phyloP scores from a whole-genome alignment of 768 basidiomycete genomes.

The Amanita molliuscula region DNA sequence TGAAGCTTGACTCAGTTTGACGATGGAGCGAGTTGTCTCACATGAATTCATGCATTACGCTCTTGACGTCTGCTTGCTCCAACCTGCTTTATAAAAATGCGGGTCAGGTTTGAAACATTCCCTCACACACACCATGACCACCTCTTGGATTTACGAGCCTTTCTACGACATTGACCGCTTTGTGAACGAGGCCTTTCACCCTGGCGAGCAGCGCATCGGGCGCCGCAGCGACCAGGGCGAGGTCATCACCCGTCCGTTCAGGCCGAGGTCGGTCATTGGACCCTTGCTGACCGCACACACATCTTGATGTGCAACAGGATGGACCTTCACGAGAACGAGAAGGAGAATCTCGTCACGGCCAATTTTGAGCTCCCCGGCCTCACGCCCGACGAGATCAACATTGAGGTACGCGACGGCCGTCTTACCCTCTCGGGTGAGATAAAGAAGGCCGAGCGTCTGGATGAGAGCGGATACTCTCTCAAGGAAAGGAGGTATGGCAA shows the following conservation, averaged over 20 bases:
- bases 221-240: neutral
- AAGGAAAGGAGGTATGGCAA: slow-evolving; percentile 39
- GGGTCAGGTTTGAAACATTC: neutral
- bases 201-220: neutral
- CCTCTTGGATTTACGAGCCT: slow-evolving; percentile 4
- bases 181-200: neutral
- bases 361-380: slow-evolving; percentile 51
- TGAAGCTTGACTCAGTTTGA: no score
- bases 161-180: slow-evolving; percentile 7
- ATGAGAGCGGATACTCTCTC: slow-evolving; percentile 28
- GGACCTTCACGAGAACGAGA: slow-evolving; percentile 41
- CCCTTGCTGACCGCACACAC: neutral
- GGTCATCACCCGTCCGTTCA: neutral
- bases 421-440: slow-evolving; percentile 44
- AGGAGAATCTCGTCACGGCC: slow-evolving; percentile 39
- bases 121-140: neutral
- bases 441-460: slow-evolving; percentile 19
- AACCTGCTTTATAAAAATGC: neutral
- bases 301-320: slow-evolving; percentile 24
- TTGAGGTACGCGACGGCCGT: slow-evolving; percentile 40
- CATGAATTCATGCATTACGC: neutral
- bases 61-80: neutral
- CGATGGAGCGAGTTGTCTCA: no score
- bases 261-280: neutral
- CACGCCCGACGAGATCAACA: slow-evolving; percentile 35